These are phyloP conservation scores for Orbilia oligospora DNA, from an alignment of 2,329 filamentous ascomycete species.

Conservation along the genomic window DNA sequence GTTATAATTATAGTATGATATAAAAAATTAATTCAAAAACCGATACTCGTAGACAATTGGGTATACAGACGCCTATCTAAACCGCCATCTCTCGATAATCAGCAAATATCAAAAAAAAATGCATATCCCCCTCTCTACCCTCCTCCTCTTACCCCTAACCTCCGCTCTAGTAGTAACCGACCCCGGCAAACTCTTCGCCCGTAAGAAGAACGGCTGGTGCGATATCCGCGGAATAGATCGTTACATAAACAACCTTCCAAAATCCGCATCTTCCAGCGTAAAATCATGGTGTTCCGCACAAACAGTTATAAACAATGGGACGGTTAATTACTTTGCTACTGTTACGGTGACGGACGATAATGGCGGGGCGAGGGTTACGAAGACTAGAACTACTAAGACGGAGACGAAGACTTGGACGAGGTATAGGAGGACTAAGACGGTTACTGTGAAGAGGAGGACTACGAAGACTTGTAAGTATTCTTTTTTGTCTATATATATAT, in stretches of 20 bases:
- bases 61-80: no score
- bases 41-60: no score
- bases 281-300: conserved; percentile 47
- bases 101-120: no score
- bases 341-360: conserved; percentile 10
- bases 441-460: conserved; percentile 30
- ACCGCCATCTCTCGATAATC: no score
- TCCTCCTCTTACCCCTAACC: conserved; percentile 21
- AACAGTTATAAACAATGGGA: conserved; percentile 14
- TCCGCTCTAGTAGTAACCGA: background rate
- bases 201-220: conserved; percentile 19
- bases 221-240: conserved; percentile 9
- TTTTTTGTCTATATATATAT: no score
- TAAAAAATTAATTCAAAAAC: no score
- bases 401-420: conserved; percentile 30
- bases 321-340: conserved; percentile 22
- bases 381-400: conserved; percentile 11
- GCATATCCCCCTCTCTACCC: background rate
- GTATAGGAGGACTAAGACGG: conserved; percentile 26
- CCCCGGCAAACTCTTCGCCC: background rate
- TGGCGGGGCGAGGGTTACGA: background rate
- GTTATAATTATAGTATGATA: no score
- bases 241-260: conserved; percentile 20
- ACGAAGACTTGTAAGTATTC: conserved; percentile 1
- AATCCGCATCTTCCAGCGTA: conserved; percentile 6